Percentiles rank a stretch among this genome's conserved stretches.
Conservation (phyloP, 2,329 filamentous ascomycete species). For the Furcasterigmium furcatum region DNA sequence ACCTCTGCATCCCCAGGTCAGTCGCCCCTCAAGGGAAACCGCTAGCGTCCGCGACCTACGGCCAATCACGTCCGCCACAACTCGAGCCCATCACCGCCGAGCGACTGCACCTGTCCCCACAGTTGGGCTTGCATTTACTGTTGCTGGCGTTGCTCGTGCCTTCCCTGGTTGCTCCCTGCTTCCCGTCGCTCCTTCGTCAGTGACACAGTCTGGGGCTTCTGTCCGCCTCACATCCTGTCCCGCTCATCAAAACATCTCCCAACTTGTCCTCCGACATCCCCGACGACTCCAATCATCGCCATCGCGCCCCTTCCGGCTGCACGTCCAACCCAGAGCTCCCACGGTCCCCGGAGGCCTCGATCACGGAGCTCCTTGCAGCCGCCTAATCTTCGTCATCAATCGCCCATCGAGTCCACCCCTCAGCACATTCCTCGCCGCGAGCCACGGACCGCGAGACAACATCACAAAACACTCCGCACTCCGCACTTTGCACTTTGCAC, state of each 20-base stretch:
- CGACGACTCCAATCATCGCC: neutral
- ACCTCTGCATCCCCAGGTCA: neutral
- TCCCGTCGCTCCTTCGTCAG: slow-evolving; percentile 2
- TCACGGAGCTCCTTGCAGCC: neutral
- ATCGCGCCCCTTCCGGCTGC: neutral
- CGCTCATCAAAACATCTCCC: slow-evolving; percentile 1
- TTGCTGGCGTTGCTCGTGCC: neutral
- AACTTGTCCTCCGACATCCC: neutral
- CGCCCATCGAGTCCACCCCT: neutral
- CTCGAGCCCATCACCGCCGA: neutral
- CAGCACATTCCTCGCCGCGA: neutral
- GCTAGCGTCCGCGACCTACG: neutral
- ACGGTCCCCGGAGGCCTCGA: neutral
- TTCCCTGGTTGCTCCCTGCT: slow-evolving; percentile 8
- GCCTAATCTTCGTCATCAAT: neutral
- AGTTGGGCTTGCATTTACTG: neutral
- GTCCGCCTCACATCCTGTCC: slow-evolving; percentile 3
- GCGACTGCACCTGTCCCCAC: neutral
- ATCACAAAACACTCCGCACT: slow-evolving; percentile 6
- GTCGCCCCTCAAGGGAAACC: neutral
- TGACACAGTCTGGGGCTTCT: neutral
- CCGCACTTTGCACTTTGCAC: neutral
- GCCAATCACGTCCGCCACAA: slow-evolving; percentile 1
- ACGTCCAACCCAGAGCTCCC: neutral
- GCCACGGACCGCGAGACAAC: slow-evolving; percentile 10